Conservation (phyloP, 176 grass and related monocot genomes). For the Bolboschoenus planiculmis region DNA sequence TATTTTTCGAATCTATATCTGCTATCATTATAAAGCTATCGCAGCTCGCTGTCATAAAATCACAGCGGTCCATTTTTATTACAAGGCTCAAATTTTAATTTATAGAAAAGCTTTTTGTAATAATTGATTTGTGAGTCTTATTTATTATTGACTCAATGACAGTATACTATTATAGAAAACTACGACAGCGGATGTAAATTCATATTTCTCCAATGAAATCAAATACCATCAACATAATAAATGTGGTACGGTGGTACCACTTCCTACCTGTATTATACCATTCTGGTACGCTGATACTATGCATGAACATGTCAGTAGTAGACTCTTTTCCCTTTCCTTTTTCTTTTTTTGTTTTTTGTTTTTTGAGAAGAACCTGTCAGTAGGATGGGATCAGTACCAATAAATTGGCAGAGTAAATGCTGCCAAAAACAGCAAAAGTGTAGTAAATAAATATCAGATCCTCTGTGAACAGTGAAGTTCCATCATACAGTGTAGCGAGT, state of each 20-base stretch:
- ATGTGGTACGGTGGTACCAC: background rate
- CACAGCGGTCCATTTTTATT: too few species aligned
- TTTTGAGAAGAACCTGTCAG: background rate
- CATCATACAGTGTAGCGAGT: background rate
- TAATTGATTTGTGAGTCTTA: too few species aligned
- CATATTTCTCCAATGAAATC: too few species aligned
- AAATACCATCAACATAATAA: background rate
- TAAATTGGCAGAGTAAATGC: slow-evolving; percentile 13
- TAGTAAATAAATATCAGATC: background rate
- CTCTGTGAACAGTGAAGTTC: background rate
- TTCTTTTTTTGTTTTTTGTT: background rate
- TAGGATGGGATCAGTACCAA: background rate
- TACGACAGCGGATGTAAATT: too few species aligned
- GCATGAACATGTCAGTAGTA: background rate
- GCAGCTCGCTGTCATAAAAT: too few species aligned
- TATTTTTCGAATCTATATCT: too few species aligned
- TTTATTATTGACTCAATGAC: too few species aligned
- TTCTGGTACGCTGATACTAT: background rate
- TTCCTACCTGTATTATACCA: background rate
- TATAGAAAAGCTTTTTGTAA: too few species aligned
- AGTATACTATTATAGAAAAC: too few species aligned
- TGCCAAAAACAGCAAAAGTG: background rate
- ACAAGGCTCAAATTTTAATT: too few species aligned
- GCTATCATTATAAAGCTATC: too few species aligned
- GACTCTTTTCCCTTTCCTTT: background rate